These are phyloP conservation scores for Cladosporium austrohemisphaericum DNA, from an alignment of 2,329 filamentous ascomycete species.

Conservation along the genomic window DNA sequence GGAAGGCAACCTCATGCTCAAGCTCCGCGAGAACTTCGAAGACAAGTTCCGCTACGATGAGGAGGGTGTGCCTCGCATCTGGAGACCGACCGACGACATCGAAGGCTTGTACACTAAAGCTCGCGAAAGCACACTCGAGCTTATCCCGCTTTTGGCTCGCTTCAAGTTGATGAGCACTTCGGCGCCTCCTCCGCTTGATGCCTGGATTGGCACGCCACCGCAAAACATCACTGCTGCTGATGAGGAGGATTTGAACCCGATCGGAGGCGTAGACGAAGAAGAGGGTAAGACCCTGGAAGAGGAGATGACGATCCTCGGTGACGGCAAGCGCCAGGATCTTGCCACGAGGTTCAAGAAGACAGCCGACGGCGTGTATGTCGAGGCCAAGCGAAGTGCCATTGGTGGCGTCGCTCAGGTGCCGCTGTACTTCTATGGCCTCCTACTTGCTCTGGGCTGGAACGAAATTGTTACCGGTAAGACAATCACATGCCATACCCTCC, in stretches of 20 bases:
- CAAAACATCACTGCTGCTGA: conserved; percentile 71
- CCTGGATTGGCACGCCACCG: conserved; percentile 78
- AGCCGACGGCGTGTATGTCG: conserved; percentile 94
- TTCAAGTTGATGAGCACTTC: conserved; percentile 76
- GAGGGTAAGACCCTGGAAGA: conserved; percentile 85
- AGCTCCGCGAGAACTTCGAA: conserved; percentile 96
- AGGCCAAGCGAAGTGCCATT: conserved; percentile 94
- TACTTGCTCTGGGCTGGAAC: conserved; percentile 96
- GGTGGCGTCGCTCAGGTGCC: conserved; percentile 92
- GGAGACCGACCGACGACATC: conserved; percentile 94
- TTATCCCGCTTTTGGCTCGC: conserved; percentile 82
- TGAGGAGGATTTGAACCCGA: conserved; percentile 83
- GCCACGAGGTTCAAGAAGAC: conserved; percentile 97
- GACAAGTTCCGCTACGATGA: conserved; percentile 99
- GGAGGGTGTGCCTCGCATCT: conserved; percentile 88
- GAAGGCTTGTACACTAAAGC: conserved; percentile 92
- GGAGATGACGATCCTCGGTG: conserved; percentile 91
- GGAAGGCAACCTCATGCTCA: conserved; percentile 92
- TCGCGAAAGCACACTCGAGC: conserved; percentile 82
- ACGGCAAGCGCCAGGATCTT: conserved; percentile 85
- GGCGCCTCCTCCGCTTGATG: conserved; percentile 73
- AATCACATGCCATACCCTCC: background rate
- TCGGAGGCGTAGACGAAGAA: conserved; percentile 91
- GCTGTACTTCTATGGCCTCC: conserved; percentile 85
- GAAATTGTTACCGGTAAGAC: conserved; percentile 85